phyloP scores from a whole-genome alignment of 129 eudicot species.

The Apium graveolens region DNA sequence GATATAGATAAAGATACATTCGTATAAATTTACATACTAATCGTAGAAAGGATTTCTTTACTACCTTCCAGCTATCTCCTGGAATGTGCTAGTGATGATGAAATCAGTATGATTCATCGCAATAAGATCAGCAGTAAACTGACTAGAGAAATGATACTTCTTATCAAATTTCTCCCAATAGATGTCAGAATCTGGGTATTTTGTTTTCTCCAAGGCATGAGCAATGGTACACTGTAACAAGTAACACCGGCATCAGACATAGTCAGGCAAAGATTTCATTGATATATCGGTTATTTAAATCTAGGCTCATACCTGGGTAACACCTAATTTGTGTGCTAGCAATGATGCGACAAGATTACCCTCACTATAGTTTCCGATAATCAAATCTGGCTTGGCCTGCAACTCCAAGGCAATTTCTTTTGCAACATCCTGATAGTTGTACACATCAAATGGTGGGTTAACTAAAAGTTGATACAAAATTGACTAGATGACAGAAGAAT shows the following conservation, averaged over 20 bases:
- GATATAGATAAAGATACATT: background rate
- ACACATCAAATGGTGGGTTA: background rate
- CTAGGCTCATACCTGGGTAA: conserved; percentile 55
- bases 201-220: conserved; percentile 89
- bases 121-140: conserved; percentile 85
- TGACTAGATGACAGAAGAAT: background rate
- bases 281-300: background rate
- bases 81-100: conserved; percentile 96
- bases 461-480: background rate
- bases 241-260: background rate
- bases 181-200: conserved; percentile 90
- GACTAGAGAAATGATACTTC: conserved; percentile 82
- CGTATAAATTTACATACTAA: background rate
- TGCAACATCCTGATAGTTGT: conserved; percentile 55
- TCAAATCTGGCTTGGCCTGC: conserved; percentile 81
- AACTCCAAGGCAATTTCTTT: conserved; percentile 69
- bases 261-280: background rate
- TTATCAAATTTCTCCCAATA: conserved; percentile 76
- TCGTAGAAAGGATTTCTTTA: background rate
- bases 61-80: conserved; percentile 93
- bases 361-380: conserved; percentile 90
- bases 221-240: conserved; percentile 73
- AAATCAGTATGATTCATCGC: conserved; percentile 95
- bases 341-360: conserved; percentile 88
- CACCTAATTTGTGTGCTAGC: conserved; percentile 88